A percentile compares a stretch with the other conserved stretches of the same genome.
phyloP scores from a whole-genome alignment of 2,329 filamentous ascomycete species.

The Neopestalotiopsis clavispora region DNA sequence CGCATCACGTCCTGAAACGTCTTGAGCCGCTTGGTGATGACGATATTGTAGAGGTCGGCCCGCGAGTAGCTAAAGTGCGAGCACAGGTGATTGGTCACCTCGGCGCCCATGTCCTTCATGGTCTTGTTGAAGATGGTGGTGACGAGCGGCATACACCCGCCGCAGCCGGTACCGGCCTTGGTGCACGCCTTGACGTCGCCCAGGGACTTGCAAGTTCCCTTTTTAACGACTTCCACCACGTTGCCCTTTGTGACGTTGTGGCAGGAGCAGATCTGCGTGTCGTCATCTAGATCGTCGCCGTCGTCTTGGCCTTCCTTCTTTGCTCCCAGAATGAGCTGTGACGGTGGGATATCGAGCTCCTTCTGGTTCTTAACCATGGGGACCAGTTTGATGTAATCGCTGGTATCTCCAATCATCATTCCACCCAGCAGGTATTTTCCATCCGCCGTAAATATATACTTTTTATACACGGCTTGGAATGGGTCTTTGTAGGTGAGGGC shows the following conservation, averaged over 20 bases:
- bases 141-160: constrained; percentile 87
- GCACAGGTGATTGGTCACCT: constrained; percentile 86
- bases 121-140: constrained; percentile 90
- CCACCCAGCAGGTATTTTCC: constrained; percentile 91
- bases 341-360: constrained; percentile 75
- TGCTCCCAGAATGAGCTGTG: constrained; percentile 82
- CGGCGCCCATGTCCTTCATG: constrained; percentile 83
- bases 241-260: constrained; percentile 92
- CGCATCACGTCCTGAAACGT: constrained; percentile 79
- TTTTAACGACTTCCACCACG: constrained; percentile 72
- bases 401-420: constrained; percentile 96
- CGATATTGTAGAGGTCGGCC: constrained; percentile 87
- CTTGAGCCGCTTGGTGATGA: constrained; percentile 79
- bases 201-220: constrained; percentile 80
- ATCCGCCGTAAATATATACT: constrained; percentile 88
- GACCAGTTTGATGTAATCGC: constrained; percentile 87
- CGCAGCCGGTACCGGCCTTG: constrained; percentile 89
- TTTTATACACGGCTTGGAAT: constrained; percentile 89
- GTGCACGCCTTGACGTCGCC: constrained; percentile 87
- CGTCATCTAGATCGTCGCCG: constrained; percentile 78
- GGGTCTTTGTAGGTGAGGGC: constrained; percentile 88
- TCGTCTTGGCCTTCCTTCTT: constrained; percentile 76
- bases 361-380: constrained; percentile 87
- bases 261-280: constrained; percentile 90
- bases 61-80: constrained; percentile 84